These are phyloP conservation scores for Protea cynaroides DNA, from an alignment of 164 flowering plant genomes.

Conservation along the genomic window DNA sequence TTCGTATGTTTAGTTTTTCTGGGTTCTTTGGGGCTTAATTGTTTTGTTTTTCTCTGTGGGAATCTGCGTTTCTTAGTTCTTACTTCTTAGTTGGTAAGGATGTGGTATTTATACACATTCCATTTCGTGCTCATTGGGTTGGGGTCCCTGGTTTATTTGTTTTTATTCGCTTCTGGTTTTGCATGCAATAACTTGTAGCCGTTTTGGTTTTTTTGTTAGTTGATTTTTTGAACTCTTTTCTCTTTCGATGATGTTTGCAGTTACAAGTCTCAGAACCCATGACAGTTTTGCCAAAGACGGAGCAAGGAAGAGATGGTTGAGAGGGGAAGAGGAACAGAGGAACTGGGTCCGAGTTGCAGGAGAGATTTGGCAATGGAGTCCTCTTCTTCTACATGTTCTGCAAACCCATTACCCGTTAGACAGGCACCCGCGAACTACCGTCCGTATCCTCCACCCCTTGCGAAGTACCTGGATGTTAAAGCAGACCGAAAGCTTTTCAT, in stretches of 20 bases:
- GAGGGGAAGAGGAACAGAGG: slow-evolving; percentile 12
- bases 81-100: too few species aligned
- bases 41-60: too few species aligned
- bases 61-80: too few species aligned
- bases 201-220: not conserved
- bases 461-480: slow-evolving; percentile 55
- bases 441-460: slow-evolving; percentile 53
- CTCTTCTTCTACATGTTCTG: slow-evolving; percentile 26
- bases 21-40: too few species aligned
- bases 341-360: slow-evolving; percentile 7
- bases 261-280: not conserved
- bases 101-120: too few species aligned
- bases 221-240: too few species aligned
- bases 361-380: slow-evolving; percentile 22
- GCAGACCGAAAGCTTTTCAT: slow-evolving; percentile 46
- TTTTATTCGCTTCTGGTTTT: not conserved
- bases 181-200: not conserved
- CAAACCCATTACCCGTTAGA: slow-evolving; percentile 19
- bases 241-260: not conserved
- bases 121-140: too few species aligned
- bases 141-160: not conserved
- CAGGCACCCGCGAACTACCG: slow-evolving; percentile 19
- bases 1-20: too few species aligned
- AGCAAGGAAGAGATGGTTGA: slow-evolving; percentile 14
- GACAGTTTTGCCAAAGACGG: not conserved